Evolutionary conservation across 139 green algal genomes (phyloP), one percentile per base, ranked within the genome.

Genomic region (Picochlorum sp.): DNA sequence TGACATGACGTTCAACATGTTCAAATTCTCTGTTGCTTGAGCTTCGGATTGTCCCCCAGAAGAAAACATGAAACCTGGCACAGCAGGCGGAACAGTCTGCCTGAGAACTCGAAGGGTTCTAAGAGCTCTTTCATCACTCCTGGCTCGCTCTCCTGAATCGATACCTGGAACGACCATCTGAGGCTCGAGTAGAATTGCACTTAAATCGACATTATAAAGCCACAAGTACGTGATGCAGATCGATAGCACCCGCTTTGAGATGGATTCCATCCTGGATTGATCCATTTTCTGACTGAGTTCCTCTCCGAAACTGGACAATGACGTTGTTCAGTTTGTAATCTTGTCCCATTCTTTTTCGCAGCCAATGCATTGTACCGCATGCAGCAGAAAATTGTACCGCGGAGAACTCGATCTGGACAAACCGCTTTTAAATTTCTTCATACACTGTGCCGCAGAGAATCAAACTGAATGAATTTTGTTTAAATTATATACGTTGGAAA

Each of bases 41-140:
- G 85, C 70, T 61, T 89, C 90, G 4, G 70, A 85, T 76, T 95
- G 84, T 2, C 91, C 91, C 9, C 91, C 91, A 2, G 76, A 90
- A 12, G 98, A 79, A 68, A 98, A 98, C 73, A 96, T 86, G 62
- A 98, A 85, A 50, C 89, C 91, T 14, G 90, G 86, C 6, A 96
- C 72, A 3, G 83, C 88, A 13, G 82, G 63, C 4, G 90, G 90
- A 45, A 97, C 75, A 8, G 75, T 78, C 68, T 72, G 83, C 26
- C 78, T 65, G 51, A 95, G 67, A 24, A 75, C 72, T 2, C 41
- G 37, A n/a, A 96, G 61, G 7, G 89, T 97, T n/a, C 66, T 0
- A 84, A 89, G 13, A 97, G 77, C 2, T 81, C 65, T 26, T 83
- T 65, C 2, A 72, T 40, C 12, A 18, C 18, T 12, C 51, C 55